These are phyloP conservation scores for Suillus bovinus DNA, from an alignment of 768 basidiomycete genomes.

Conservation along the genomic window DNA sequence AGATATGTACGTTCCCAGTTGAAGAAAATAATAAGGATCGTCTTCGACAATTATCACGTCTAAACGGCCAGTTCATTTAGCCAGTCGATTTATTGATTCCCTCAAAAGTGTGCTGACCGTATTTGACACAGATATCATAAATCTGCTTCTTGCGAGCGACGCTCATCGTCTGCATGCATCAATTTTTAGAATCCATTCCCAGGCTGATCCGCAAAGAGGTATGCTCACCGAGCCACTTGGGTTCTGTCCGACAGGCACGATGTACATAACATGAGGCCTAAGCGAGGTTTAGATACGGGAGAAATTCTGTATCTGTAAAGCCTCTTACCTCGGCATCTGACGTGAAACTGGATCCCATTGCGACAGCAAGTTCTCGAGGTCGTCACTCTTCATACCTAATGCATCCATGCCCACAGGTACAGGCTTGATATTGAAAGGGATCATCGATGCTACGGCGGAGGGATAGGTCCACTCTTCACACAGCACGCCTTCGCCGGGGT, in stretches of 20 bases:
- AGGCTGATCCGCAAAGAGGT: background rate
- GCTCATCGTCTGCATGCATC: constrained; percentile 54
- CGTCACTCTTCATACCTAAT: constrained; percentile 64
- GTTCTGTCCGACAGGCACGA: constrained; percentile 82
- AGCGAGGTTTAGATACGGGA: constrained; percentile 1
- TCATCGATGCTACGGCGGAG: constrained; percentile 39
- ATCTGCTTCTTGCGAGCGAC: constrained; percentile 69
- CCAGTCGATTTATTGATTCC: background rate
- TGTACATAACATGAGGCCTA: constrained; percentile 74
- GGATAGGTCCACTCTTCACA: constrained; percentile 80
- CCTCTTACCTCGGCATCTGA: constrained; percentile 53
- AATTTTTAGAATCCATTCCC: constrained; percentile 1
- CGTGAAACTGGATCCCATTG: constrained; percentile 65
- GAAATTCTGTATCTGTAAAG: background rate
- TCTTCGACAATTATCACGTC: constrained; percentile 82
- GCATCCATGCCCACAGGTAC: constrained; percentile 69
- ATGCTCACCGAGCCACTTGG: constrained; percentile 69
- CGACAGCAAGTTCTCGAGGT: constrained; percentile 56
- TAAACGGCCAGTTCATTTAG: constrained; percentile 20
- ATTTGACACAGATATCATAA: constrained; percentile 82
- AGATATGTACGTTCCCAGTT: constrained; percentile 55
- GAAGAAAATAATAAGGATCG: constrained; percentile 81
- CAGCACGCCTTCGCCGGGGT: constrained; percentile 61
- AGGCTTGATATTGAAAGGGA: constrained; percentile 43
- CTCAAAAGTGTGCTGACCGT: constrained; percentile 42